These are phyloP conservation scores for Phytophthora cryptogea DNA, from an alignment of 352 stramenopile species.

Conservation along the genomic window DNA sequence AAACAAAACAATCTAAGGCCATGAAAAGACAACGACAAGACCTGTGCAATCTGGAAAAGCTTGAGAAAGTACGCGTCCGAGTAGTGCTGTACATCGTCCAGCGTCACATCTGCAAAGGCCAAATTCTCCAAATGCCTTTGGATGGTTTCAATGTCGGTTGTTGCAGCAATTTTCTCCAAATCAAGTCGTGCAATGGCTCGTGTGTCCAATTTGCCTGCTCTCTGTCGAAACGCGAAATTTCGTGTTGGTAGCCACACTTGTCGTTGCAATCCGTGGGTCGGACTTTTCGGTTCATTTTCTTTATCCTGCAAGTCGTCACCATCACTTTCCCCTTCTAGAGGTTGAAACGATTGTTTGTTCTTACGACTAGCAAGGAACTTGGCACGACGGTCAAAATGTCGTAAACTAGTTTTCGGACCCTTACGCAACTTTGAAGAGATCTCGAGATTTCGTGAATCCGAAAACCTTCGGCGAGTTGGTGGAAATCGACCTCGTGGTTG, in stretches of 20 bases:
- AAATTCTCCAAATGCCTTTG: slow-evolving; percentile 83
- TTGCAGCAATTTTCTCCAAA: slow-evolving; percentile 71
- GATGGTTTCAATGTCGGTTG: slow-evolving; percentile 77
- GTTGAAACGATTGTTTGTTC: slow-evolving; percentile 2
- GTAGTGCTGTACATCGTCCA: slow-evolving; percentile 85
- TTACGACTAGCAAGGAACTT: slow-evolving; percentile 33
- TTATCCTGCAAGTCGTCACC: slow-evolving; percentile 22
- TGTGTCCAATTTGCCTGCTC: slow-evolving; percentile 76
- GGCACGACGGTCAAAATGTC: slow-evolving; percentile 30
- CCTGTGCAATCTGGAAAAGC: slow-evolving; percentile 85
- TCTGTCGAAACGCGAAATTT: slow-evolving; percentile 78
- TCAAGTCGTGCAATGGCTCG: slow-evolving; percentile 71
- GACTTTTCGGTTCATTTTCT: slow-evolving; percentile 17
- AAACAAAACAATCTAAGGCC: background rate
- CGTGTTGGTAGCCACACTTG: slow-evolving; percentile 75
- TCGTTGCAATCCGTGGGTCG: slow-evolving; percentile 18
- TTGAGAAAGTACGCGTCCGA: slow-evolving; percentile 88
- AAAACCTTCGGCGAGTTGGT: slow-evolving; percentile 6
- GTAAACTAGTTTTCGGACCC: slow-evolving; percentile 8
- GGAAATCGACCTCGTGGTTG: background rate
- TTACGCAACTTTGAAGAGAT: slow-evolving; percentile 6
- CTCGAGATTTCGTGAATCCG: slow-evolving; percentile 1
- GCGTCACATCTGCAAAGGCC: slow-evolving; percentile 78
- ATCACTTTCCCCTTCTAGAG: slow-evolving; percentile 4
- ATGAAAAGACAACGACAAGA: slow-evolving; percentile 13